Percentiles rank a stretch among this genome's conserved stretches.
Conservation (phyloP, 1,284 basidiomycete genomes). For the Inonotus obliquus region DNA sequence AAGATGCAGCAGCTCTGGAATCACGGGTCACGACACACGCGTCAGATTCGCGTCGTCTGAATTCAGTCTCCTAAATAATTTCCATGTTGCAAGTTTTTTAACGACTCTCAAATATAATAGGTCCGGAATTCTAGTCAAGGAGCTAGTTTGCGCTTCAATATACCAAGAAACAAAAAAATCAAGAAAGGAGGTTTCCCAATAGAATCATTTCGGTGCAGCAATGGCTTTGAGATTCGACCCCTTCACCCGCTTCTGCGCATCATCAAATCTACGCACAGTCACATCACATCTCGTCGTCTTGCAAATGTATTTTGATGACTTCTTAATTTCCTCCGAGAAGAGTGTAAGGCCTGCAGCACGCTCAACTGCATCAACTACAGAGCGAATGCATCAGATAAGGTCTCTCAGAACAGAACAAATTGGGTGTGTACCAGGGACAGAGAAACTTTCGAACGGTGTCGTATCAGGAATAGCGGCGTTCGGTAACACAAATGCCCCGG, state of each 20-base stretch:
- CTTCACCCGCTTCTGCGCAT: conserved; percentile 64
- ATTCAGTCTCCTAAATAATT: background rate
- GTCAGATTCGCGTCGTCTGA: background rate
- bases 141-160: no score
- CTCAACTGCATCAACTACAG: conserved; percentile 84
- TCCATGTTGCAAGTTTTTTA: no score
- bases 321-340: conserved; percentile 84
- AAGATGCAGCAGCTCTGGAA: no score
- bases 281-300: conserved; percentile 82
- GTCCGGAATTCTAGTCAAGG: no score
- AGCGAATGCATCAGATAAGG: background rate
- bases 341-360: conserved; percentile 85
- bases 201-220: conserved; percentile 38
- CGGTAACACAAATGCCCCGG: conserved; percentile 93
- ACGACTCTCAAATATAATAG: no score
- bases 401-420: background rate
- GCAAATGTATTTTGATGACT: conserved; percentile 83
- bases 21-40: background rate
- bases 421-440: conserved; percentile 69
- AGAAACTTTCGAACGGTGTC: conserved; percentile 73
- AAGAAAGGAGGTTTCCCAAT: no score
- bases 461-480: conserved; percentile 87
- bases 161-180: no score
- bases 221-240: conserved; percentile 48
- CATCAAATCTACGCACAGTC: conserved; percentile 82